phyloP scores from a whole-genome alignment of 805 yeast genomes.

The Cephaloascus albidus region DNA sequence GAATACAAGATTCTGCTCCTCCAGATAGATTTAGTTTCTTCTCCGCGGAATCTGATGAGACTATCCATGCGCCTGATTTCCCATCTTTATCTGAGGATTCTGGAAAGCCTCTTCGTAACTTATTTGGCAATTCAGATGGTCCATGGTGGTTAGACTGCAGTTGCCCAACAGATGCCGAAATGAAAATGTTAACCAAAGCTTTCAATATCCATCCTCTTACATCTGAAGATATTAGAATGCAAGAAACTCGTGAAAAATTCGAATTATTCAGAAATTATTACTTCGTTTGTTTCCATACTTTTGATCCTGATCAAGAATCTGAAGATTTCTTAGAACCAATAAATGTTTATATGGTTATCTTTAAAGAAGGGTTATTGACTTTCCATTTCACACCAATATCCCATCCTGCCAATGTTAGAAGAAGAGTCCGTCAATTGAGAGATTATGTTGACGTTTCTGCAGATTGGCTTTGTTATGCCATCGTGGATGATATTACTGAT shows the following conservation, averaged over 20 bases:
- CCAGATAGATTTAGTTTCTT: conserved; percentile 84
- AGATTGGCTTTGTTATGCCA: conserved; percentile 77
- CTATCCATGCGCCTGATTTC: conserved; percentile 83
- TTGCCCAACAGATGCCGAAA: conserved; percentile 91
- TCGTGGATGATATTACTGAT: conserved; percentile 79
- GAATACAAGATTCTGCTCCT: conserved; percentile 20
- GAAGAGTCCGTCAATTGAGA: conserved; percentile 72
- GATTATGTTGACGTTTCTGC: conserved; percentile 72
- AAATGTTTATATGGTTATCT: conserved; percentile 60
- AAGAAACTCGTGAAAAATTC: conserved; percentile 95
- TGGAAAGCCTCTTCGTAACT: conserved; percentile 53
- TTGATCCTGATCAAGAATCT: conserved; percentile 74
- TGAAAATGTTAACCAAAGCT: conserved; percentile 86
- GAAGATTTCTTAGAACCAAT: conserved; percentile 81
- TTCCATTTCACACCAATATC: conserved; percentile 53
- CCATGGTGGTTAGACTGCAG: conserved; percentile 96
- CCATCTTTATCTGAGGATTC: conserved; percentile 58
- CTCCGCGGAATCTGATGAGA: conserved; percentile 73
- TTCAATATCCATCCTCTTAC: conserved; percentile 97
- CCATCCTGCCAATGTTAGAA: conserved; percentile 62
- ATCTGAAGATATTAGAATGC: conserved; percentile 93
- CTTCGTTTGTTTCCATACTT: conserved; percentile 95
- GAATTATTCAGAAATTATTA: conserved; percentile 85
- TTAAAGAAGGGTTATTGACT: conserved; percentile 47
- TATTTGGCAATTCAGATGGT: conserved; percentile 64